Percentiles rank a stretch among this genome's conserved stretches.
These are phyloP conservation scores for Tubosaeta sp. DNA, from an alignment of 768 basidiomycete species.

Conservation along the genomic window DNA sequence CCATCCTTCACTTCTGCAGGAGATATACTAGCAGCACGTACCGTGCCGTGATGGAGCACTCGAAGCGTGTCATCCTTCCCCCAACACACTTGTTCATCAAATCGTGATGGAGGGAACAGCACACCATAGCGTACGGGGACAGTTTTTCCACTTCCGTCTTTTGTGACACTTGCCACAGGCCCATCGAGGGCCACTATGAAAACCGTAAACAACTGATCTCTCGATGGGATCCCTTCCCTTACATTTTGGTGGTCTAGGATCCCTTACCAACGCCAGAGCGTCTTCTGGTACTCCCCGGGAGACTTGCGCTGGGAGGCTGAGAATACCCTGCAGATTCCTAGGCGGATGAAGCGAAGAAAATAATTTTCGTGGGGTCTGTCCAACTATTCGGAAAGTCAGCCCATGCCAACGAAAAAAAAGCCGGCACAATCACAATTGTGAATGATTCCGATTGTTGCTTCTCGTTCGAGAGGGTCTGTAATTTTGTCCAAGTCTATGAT, in stretches of 20 bases:
- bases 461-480: slow-evolving; percentile 79
- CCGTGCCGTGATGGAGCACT: slow-evolving; percentile 59
- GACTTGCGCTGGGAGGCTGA: slow-evolving; percentile 65
- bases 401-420: background rate
- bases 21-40: slow-evolving; percentile 23
- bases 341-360: slow-evolving; percentile 74
- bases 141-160: slow-evolving; percentile 45
- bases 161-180: slow-evolving; percentile 40
- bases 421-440: slow-evolving; percentile 71
- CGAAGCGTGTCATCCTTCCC: slow-evolving; percentile 52
- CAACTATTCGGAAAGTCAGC: slow-evolving; percentile 46
- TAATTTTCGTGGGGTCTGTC: slow-evolving; percentile 87
- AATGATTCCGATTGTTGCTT: slow-evolving; percentile 92
- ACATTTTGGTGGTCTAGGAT: slow-evolving; percentile 56
- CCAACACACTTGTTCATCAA: slow-evolving; percentile 75
- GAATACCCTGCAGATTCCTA: slow-evolving; percentile 66
- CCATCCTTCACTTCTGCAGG: background rate
- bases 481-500: slow-evolving; percentile 77
- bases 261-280: slow-evolving; percentile 61
- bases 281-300: slow-evolving; percentile 84
- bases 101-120: slow-evolving; percentile 52
- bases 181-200: slow-evolving; percentile 37
- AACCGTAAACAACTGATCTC: slow-evolving; percentile 11
- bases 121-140: slow-evolving; percentile 59
- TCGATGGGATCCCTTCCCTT: slow-evolving; percentile 1